Evolutionary conservation across 1,284 basidiomycete species (phyloP).

Genomic region (Afroboletus lepidellus): DNA sequence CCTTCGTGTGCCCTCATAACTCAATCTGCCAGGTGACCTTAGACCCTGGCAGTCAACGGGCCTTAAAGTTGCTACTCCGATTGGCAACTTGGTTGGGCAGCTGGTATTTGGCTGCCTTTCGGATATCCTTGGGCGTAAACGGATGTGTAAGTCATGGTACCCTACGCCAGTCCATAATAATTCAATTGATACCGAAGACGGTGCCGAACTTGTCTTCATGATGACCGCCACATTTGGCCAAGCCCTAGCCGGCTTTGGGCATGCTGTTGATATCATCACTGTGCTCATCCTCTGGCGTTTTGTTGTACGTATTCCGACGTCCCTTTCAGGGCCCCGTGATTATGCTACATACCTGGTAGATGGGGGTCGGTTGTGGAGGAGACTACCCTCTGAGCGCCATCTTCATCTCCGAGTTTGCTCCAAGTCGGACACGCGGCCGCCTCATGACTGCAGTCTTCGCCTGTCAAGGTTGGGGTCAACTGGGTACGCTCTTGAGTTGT

Average conservation of each 20-base stretch:
- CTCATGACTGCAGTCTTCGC: conserved; percentile 58
- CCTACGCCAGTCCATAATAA: background rate
- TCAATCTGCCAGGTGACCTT: conserved; percentile 20
- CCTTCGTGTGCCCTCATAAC: background rate
- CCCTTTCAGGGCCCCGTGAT: background rate
- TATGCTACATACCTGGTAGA: conserved; percentile 10
- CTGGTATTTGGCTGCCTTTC: conserved; percentile 55
- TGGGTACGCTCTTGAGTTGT: conserved; percentile 36
- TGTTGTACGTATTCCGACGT: conserved; percentile 32
- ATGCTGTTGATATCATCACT: conserved; percentile 52
- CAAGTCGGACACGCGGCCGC: conserved; percentile 53
- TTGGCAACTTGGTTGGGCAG: conserved; percentile 62
- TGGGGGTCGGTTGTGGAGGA: conserved; percentile 47
- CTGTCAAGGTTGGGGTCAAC: conserved; percentile 55
- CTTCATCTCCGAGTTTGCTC: conserved; percentile 62
- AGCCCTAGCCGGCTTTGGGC: conserved; percentile 46
- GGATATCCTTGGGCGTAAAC: conserved; percentile 54
- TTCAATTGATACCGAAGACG: conserved; percentile 36
- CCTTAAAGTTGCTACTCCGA: conserved; percentile 42
- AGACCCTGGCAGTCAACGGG: conserved; percentile 27
- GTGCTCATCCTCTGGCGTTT: conserved; percentile 59
- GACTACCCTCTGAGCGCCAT: conserved; percentile 49
- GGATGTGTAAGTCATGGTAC: conserved; percentile 26
- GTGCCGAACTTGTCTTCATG: conserved; percentile 56
- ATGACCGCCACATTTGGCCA: conserved; percentile 49